Conservation (phyloP, 2,329 filamentous ascomycete species). For the Colletotrichum graminicola region DNA sequence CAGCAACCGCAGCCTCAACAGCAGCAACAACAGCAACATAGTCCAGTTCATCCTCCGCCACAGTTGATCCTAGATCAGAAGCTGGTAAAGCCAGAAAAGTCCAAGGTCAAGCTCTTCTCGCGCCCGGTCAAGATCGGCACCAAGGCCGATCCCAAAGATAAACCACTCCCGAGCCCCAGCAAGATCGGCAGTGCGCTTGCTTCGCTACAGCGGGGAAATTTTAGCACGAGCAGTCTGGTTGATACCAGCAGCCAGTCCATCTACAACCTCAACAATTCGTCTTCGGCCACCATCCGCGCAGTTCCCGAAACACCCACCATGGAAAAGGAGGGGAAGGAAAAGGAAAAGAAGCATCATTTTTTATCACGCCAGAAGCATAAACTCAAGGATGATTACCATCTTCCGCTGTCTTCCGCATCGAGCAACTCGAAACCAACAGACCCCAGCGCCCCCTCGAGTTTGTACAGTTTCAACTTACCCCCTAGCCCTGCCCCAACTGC, state of each 20-base stretch:
- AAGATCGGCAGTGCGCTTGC: constrained; percentile 77
- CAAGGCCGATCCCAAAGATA: constrained; percentile 75
- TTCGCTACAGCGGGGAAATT: constrained; percentile 74
- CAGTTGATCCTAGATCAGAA: constrained; percentile 64
- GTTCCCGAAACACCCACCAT: constrained; percentile 63
- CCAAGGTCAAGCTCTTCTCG: constrained; percentile 86
- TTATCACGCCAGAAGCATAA: constrained; percentile 84
- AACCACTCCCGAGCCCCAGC: constrained; percentile 78
- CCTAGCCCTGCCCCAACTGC: constrained; percentile 76
- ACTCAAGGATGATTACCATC: constrained; percentile 78
- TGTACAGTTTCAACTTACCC: constrained; percentile 84
- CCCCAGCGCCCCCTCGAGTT: constrained; percentile 78
- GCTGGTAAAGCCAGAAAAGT: constrained; percentile 72
- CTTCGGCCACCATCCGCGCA: constrained; percentile 78
- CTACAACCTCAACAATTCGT: constrained; percentile 82
- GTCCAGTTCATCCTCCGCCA: constrained; percentile 53
- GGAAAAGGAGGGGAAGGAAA: constrained; percentile 71
- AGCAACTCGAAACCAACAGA: constrained; percentile 84
- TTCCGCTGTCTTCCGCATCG: constrained; percentile 80
- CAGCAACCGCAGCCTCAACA: constrained; percentile 38
- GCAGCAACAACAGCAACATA: constrained; percentile 48
- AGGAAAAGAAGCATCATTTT: constrained; percentile 85
- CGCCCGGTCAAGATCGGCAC: constrained; percentile 81
- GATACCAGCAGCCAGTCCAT: constrained; percentile 73
- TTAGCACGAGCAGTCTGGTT: constrained; percentile 77